Conservation (phyloP, 306 rosid genomes). For the Corylus americana region DNA sequence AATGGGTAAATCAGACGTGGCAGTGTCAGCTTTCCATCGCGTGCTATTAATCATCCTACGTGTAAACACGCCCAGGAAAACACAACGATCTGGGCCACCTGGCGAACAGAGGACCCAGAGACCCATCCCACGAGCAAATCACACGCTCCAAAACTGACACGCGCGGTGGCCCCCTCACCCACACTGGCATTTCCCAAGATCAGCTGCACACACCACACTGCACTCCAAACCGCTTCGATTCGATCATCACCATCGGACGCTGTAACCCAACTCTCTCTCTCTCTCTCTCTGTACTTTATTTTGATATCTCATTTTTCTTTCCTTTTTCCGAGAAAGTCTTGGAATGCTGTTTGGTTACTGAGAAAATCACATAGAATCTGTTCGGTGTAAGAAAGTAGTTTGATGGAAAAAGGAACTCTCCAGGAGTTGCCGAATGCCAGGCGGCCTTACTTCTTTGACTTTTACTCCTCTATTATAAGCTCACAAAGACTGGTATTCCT, state of each 20-base stretch:
- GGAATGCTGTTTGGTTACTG: slow-evolving; percentile 26
- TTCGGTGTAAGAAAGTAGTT: slow-evolving; percentile 9
- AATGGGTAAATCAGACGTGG: background rate
- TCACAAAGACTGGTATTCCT: slow-evolving; percentile 61
- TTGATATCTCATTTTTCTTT: background rate
- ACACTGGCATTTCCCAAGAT: background rate
- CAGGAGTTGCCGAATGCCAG: slow-evolving; percentile 48
- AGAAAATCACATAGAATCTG: slow-evolving; percentile 14
- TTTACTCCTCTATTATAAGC: slow-evolving; percentile 58
- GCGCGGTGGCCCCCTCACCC: background rate
- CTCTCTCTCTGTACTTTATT: background rate
- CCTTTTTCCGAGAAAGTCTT: slow-evolving; percentile 9
- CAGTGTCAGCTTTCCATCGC: background rate
- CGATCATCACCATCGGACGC: background rate
- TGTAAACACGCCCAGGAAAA: background rate
- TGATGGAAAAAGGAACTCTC: slow-evolving; percentile 50
- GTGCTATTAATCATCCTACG: background rate
- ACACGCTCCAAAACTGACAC: background rate
- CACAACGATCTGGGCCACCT: background rate
- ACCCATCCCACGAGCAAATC: background rate
- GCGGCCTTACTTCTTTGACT: slow-evolving; percentile 72
- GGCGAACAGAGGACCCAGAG: too few relatives aligned
- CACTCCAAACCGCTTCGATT: background rate
- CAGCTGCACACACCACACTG: background rate
- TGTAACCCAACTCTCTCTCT: background rate